Evolutionary conservation across 352 stramenopile species (phyloP), one percentile per base, ranked within the genome.

Genomic region (Globisporangium parvum): DNA sequence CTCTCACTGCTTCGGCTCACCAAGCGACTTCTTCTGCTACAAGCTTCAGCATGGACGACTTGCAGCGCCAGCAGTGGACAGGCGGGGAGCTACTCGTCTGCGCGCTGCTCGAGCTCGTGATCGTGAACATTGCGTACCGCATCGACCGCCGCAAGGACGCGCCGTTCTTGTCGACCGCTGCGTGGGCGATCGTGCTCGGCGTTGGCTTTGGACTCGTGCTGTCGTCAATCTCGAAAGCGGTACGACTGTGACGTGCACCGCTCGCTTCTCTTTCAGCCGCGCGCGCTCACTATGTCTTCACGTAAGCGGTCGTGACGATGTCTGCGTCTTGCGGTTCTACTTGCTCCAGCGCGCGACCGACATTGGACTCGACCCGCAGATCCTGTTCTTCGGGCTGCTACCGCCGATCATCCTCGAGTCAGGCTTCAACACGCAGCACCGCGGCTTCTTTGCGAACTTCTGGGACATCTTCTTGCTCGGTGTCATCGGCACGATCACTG

Each of bases 391-490:
- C 44, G 76, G 73, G 0, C 41, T 87, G 35, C 54, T 87, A 31
- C 76, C 76, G 26, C 76, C 76, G 18, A 87, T 87, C 68, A 87
- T 87, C 56, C 60, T 85, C 40, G 76, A 87, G 53, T 73, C 76
- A 0, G 76, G 76, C 20, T 80, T 87, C 66, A 77, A 77, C 55
- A 83, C 73, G 42, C 73, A 83, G 69, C 71, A 71, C 60, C 82
- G 75, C 44, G 76, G 70, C 15, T 85, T 83, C 54, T 78, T 77
- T 63, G 66, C 62, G 49, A 78, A 77, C 51, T 76, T 78, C 41
- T 57, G 47, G 45, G 60, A 63, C 33, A 84, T 80, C 14, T 28
- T 76, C 17, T 39, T 72, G 20, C 67, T 82, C 33, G 69, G 69
- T 33, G 69, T 87, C 41, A 62, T 68, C 9, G 75, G 73, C 17